Evolutionary conservation across 306 rosid species (phyloP).

Genomic region (Alnus rubra): DNA sequence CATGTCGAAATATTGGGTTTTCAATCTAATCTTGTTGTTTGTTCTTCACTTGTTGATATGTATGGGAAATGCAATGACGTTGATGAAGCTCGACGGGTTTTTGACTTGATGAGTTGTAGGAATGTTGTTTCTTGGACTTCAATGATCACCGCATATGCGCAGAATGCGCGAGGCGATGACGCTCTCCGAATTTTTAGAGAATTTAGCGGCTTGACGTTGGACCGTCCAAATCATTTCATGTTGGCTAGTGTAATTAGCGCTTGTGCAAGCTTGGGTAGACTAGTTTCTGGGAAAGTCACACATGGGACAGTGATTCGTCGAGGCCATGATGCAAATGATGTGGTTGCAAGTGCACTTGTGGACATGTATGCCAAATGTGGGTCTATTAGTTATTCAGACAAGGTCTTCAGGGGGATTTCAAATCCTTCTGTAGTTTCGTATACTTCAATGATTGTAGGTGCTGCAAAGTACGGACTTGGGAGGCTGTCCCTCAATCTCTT

Average conservation of each 20-base stretch:
- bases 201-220: slow-evolving; percentile 40
- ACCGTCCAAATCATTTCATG: slow-evolving; percentile 71
- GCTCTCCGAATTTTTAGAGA: slow-evolving; percentile 56
- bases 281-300: slow-evolving; percentile 61
- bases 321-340: slow-evolving; percentile 50
- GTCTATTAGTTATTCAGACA: slow-evolving; percentile 55
- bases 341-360: slow-evolving; percentile 71
- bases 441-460: slow-evolving; percentile 81
- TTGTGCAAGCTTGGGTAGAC: slow-evolving; percentile 73
- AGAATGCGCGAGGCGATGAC: slow-evolving; percentile 61
- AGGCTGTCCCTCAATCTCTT: slow-evolving; percentile 58
- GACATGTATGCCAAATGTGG: slow-evolving; percentile 96
- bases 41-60: slow-evolving; percentile 81
- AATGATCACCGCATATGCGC: slow-evolving; percentile 75
- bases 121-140: slow-evolving; percentile 85
- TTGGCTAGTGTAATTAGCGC: slow-evolving; percentile 64
- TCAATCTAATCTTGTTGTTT: slow-evolving; percentile 48
- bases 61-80: slow-evolving; percentile 75
- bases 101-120: slow-evolving; percentile 58
- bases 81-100: slow-evolving; percentile 50
- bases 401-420: slow-evolving; percentile 52
- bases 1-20: slow-evolving; percentile 51
- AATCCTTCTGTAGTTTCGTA: slow-evolving; percentile 64
- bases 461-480: slow-evolving; percentile 88
- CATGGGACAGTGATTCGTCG: slow-evolving; percentile 65